Evolutionary conservation across 2,329 filamentous ascomycete genomes (phyloP), one percentile per base, ranked within the genome.

Genomic region (Alternaria viburni): DNA sequence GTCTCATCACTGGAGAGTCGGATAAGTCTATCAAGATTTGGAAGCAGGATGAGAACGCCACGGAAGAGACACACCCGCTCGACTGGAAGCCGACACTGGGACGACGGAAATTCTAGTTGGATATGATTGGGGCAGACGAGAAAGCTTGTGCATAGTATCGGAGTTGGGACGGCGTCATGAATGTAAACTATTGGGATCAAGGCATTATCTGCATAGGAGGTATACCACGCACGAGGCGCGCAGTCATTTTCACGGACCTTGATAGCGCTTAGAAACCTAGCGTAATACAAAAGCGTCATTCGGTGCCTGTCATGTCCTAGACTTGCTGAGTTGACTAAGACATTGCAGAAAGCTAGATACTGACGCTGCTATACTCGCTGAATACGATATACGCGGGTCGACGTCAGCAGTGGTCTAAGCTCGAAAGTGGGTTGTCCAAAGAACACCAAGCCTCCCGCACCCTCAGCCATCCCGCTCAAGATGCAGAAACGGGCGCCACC

Each of bases 1-100:
- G 96, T 70, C 84, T 99, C 71, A 97, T 99, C 67, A 94, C 92
- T 19, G 96, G 96, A 49, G 96, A 99, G 82, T 93, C 93, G 6
- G 96, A 99, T 79, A 99, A 99, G 86, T 75, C 68, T 11, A 89
- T 97, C 80, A 98, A 99, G 87, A 89, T 99, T 61, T 99, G 96
- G 96, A 96, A 94, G 80, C 91, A 91, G 70, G 96, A 99, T 78
- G 93, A 96, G 50, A 88, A 91, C 57, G 96, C 96, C 17, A 97
- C 95, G 1, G 91, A 91, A 41, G 93, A 98, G 79, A 92, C 91
- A 2, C 93, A 98, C 81, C 96, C 96, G 3, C 81, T 99, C 46
- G 90, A 96, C 47, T 99, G 96, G 96, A 93, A 92, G 75, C 94
- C 94, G 21, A 92, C 88, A 2, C 80, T 97, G 59, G 89, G 89